phyloP scores from a whole-genome alignment of 2,329 filamentous ascomycete genomes.

The Blastomyces parvus region DNA sequence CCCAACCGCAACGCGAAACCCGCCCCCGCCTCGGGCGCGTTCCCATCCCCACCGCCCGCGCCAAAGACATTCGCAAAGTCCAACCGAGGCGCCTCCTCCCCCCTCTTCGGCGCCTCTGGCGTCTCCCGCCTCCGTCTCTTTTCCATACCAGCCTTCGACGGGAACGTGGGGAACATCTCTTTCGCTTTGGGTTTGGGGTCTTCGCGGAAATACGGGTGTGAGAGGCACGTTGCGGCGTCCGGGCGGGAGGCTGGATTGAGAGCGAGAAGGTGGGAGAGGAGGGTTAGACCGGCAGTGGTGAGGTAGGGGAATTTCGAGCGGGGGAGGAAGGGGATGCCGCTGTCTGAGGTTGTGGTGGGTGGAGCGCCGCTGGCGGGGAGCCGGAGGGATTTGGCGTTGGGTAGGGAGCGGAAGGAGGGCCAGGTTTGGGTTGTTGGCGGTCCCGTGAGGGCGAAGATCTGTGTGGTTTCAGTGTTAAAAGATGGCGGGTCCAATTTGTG shows the following conservation, averaged over 20 bases:
- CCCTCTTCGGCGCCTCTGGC: constrained; percentile 74
- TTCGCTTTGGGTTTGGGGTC: constrained; percentile 83
- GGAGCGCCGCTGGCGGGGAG: constrained; percentile 42
- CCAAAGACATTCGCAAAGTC: constrained; percentile 67
- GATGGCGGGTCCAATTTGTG: constrained; percentile 13
- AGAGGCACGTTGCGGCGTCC: constrained; percentile 61
- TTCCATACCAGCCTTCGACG: constrained; percentile 89
- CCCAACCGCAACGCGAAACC: constrained; percentile 51
- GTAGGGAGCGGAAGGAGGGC: constrained; percentile 73
- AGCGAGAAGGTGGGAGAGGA: constrained; percentile 61
- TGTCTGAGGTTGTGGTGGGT: constrained; percentile 31
- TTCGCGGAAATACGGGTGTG: constrained; percentile 77
- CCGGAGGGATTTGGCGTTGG: constrained; percentile 46
- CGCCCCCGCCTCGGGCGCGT: constrained; percentile 49
- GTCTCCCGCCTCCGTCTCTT: constrained; percentile 61
- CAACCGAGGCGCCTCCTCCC: constrained; percentile 54
- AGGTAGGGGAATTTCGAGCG: constrained; percentile 73
- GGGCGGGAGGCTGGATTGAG: constrained; percentile 66
- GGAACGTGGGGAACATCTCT: constrained; percentile 93
- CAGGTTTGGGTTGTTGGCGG: constrained; percentile 72
- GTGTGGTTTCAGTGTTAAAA: constrained; percentile 2
- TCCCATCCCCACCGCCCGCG: constrained; percentile 50
- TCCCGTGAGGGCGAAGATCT: constrained; percentile 82
- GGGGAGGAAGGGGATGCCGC: constrained; percentile 45
- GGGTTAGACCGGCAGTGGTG: constrained; percentile 60